Conservation (phyloP, 768 basidiomycete genomes). For the Naganishia vaughanmartiniae region DNA sequence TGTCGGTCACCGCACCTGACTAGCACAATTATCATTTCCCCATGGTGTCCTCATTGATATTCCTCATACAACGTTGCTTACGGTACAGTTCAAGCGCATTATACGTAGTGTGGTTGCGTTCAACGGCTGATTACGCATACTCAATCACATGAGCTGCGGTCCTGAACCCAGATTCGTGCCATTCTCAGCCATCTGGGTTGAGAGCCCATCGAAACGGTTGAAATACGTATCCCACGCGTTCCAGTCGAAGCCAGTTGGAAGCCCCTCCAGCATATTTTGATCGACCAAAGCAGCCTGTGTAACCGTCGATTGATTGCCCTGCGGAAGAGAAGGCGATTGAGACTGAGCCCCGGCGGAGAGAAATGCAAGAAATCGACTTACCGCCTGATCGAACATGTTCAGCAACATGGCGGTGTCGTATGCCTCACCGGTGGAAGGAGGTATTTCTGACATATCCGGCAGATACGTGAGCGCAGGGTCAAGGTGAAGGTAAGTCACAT, state of each 20-base stretch:
- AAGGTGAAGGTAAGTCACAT: conserved; percentile 18
- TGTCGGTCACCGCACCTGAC: too few relatives aligned
- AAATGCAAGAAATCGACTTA: neutral
- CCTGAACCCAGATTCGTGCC: neutral
- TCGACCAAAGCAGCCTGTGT: conserved; percentile 27
- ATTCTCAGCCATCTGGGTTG: conserved; percentile 15
- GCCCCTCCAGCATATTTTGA: conserved; percentile 39
- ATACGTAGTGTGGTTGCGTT: neutral
- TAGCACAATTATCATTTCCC: too few relatives aligned
- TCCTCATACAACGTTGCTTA: neutral
- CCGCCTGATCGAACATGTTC: conserved; percentile 28
- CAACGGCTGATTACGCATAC: neutral
- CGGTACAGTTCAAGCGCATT: neutral
- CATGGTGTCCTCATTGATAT: neutral
- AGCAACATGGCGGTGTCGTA: conserved; percentile 26
- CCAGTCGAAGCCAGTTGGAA: conserved; percentile 46
- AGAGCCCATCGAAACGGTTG: conserved; percentile 22
- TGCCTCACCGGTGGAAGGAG: neutral
- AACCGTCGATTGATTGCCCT: conserved; percentile 14
- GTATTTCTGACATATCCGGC: conserved; percentile 14
- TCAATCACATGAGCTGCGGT: neutral
- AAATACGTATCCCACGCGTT: conserved; percentile 40
- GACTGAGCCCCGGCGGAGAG: neutral
- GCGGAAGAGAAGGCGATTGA: neutral
- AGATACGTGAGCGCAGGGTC: conserved; percentile 25